Percentiles rank a stretch among this genome's conserved stretches.
Conservation (phyloP, 306 rosid species). For the Casuarina cunninghamiana region DNA sequence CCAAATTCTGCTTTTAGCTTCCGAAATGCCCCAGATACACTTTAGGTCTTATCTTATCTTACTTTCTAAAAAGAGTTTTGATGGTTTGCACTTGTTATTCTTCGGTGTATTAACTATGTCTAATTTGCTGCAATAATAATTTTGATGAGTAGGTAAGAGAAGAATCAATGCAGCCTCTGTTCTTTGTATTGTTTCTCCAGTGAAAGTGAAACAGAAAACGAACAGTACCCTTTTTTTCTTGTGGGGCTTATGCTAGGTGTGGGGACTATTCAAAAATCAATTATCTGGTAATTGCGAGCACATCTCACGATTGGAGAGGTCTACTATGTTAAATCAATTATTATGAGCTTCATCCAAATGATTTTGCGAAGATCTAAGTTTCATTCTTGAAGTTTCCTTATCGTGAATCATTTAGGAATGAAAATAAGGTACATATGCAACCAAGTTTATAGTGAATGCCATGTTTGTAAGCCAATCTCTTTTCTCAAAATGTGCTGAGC, state of each 20-base stretch:
- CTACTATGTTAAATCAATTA: not conserved
- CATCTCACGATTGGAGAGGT: slow-evolving; percentile 9
- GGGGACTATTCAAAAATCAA: not conserved
- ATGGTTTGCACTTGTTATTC: not conserved
- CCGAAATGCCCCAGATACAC: slow-evolving; percentile 3
- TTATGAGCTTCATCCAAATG: not conserved
- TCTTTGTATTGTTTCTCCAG: not conserved
- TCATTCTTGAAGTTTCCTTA: not conserved
- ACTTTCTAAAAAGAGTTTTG: not conserved
- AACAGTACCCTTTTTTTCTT: not conserved
- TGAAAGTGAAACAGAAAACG: not conserved
- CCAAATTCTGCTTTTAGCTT: slow-evolving; percentile 13
- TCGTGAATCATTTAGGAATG: not conserved
- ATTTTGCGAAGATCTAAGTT: not conserved
- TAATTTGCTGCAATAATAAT: not conserved
- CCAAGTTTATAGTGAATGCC: not conserved
- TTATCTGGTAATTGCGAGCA: not conserved
- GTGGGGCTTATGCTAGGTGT: not conserved
- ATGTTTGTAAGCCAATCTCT: not conserved
- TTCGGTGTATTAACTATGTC: not conserved
- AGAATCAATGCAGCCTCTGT: not conserved
- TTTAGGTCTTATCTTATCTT: not conserved
- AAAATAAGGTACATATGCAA: not conserved
- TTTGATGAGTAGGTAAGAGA: not conserved
- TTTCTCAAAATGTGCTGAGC: not conserved